Conservation (phyloP, 2,329 filamentous ascomycete species). For the Fusarium hostae region DNA sequence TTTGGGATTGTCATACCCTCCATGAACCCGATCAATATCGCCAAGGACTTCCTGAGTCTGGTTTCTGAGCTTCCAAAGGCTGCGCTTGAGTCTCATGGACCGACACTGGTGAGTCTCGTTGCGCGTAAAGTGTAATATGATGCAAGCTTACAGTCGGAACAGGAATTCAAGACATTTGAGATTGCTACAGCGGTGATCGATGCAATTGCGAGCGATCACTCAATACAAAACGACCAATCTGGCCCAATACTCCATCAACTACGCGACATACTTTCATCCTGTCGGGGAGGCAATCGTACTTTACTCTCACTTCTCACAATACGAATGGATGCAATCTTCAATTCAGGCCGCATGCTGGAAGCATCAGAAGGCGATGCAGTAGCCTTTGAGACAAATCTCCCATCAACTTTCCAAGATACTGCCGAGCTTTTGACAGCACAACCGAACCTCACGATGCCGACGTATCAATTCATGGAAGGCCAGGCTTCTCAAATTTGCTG, state of each 20-base stretch:
- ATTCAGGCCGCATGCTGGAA: slow-evolving; percentile 25
- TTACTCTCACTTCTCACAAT: slow-evolving; percentile 51
- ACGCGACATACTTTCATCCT: slow-evolving; percentile 54
- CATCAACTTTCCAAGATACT: slow-evolving; percentile 25
- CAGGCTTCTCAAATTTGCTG: slow-evolving; percentile 43
- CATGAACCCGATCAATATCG: slow-evolving; percentile 56
- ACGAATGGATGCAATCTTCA: slow-evolving; percentile 43
- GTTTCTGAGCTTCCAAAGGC: slow-evolving; percentile 57
- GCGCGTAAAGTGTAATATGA: fast-evolving
- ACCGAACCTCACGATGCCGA: slow-evolving; percentile 36
- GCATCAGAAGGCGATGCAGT: slow-evolving; percentile 12
- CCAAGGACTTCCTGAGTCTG: slow-evolving; percentile 57
- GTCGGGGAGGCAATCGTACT: slow-evolving; percentile 55
- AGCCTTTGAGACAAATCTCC: slow-evolving; percentile 20
- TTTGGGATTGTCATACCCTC: slow-evolving; percentile 47
- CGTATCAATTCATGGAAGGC: slow-evolving; percentile 45
- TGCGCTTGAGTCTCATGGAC: slow-evolving; percentile 61
- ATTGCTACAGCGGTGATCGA: slow-evolving; percentile 59
- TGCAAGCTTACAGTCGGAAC: background rate
- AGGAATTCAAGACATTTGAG: slow-evolving; percentile 59
- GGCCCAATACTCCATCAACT: slow-evolving; percentile 52
- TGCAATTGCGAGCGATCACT: slow-evolving; percentile 48
- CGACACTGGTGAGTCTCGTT: slow-evolving; percentile 51
- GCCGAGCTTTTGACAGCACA: slow-evolving; percentile 33
- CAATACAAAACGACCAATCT: slow-evolving; percentile 40